Evolutionary conservation across 768 basidiomycete genomes (phyloP), one percentile per base, ranked within the genome.

Genomic region (Leucocoprinus sp.): DNA sequence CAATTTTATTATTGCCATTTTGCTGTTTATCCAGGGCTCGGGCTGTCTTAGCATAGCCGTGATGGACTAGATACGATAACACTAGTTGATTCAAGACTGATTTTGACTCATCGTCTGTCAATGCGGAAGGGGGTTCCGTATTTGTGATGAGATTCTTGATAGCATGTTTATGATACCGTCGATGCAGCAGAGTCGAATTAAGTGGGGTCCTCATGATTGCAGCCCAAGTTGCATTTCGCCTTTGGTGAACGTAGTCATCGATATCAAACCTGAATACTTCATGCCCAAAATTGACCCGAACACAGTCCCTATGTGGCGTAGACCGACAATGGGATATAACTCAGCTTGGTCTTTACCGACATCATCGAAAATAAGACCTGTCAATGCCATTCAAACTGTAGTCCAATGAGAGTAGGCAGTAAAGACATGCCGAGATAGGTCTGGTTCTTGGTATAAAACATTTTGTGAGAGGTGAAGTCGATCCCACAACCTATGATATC

Each of bases 401-500:
- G 47, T 21, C 28, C 42, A 23, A 24, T 5, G 9, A 22, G 15
- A 27, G 21, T 18, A 50, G n/a, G 8, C 28, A 23, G 11, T n/a
- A 18, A 17, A 12, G 24, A 42, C 48, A 38, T 57, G 84, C 87
- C 82, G 36, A 91, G 69, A 51, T 80, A 70, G 12, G 68, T 61
- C 9, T 90, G 88, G 49, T 95, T 95, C 67, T 86, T 92, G 23
- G 93, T 96, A 60, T 84, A 96, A 64, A 97, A 96, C 0, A 80
- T 82, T 45, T 74, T 72, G 47, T 86, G 74, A 15, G 75, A 78
- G 35, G 80, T 82, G 57, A 92, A 96, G 63, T 97, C 91, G 48
- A 98, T 74, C 1, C 95, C 95, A 56, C 92, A 95, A 8, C 95
- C 95, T 49, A 99, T 74, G 19, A 83, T 65, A 60, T 99, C 95